Evolutionary conservation across 768 basidiomycete genomes (phyloP), one percentile per base, ranked within the genome.

Genomic region (Pulveroboletus sp.): DNA sequence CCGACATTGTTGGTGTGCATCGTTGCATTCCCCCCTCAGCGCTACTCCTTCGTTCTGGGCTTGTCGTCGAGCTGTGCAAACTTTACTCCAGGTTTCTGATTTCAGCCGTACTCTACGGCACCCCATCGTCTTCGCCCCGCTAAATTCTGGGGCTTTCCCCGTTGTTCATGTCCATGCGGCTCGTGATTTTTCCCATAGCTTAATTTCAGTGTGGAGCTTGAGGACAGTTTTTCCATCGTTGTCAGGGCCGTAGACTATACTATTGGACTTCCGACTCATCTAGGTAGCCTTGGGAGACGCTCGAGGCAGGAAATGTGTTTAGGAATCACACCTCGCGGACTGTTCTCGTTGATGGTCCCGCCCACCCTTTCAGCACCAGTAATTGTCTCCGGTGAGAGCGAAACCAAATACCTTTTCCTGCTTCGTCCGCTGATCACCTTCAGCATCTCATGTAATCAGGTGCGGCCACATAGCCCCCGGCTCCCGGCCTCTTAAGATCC

Each of bases 1-100:
- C 38, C 41, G 47, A 43, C 27, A 30, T 33, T 42, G 33, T 56
- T 36, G 41, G 32, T 47, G 51, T 57, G 36, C 49, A 57, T 59
- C n/a, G 35, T 38, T 40, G 15, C 18, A 17, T 41, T 14, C 18
- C 8, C 21, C 36, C 30, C 13, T 46, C 41, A 42, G 37, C 24
- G 42, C 8, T 15, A 21, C 21, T 24, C 24, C 9, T 38, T 43
- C 17, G 27, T 38, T 33, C 39, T 43, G 7, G 27, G 28, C 24
- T 39, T 17, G 17, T 39, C 30, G 11, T 46, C 47, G 40, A 40
- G 35, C 27, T 40, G 15, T 43, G 42, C 39, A 49, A 46, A 50
- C 26, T 31, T 46, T 31, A 47, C 33, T 26, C 5, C 40, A 18
- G 33, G 1, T 47, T 38, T 8, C 41, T 40, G 8, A 11, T 39